Evolutionary conservation across 495 filamentous ascomycete species (phyloP), one percentile per base, ranked within the genome.

Genomic region (Annulohypoxylon bovei): DNA sequence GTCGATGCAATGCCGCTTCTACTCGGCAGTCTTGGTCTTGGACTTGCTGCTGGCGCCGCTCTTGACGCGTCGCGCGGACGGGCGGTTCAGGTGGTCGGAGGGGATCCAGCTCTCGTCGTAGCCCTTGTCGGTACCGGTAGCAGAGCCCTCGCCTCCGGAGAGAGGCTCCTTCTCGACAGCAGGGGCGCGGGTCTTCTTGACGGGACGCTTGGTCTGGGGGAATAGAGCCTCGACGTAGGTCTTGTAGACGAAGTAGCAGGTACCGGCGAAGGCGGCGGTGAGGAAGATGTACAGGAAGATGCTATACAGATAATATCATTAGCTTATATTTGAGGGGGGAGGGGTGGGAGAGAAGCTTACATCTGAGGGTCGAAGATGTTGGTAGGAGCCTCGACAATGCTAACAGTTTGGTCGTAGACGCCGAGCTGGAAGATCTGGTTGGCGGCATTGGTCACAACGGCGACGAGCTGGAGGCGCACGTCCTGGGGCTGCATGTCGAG

Each of bases 91-190:
- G 81, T 98, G 95, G 76, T 91, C 88, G 62, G 88, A 89, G 16
- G 95, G 95, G 76, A 99, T 98, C 95, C 95, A 99, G 81, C 91
- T 92, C 82, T 94, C 92, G 75, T 99, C 95, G 80, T 95, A 98
- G 58, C 87, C 86, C 81, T 93, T 93, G 68, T 78, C 79, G 65
- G 72, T 75, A 42, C 79, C 80, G 22, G 77, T 79, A 22, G 90
- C 88, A 52, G 90, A 91, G 60, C 90, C 91, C 82, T 91, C 90
- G 62, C 86, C 89, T 65, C 90, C 86, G n/a, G 90, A 90, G 16
- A 87, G 79, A 49, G 85, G 83, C 78, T 91, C 89, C 55, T 87
- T 83, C 53, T 83, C 78, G 9, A 82, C 77, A 68, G 88, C 86
- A 46, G 86, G 80, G 39, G 55, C 72, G 50, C 73, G 75, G 46